These are phyloP conservation scores for Penicillium macrosclerotiorum DNA, from an alignment of 495 filamentous ascomycete species.

Conservation along the genomic window DNA sequence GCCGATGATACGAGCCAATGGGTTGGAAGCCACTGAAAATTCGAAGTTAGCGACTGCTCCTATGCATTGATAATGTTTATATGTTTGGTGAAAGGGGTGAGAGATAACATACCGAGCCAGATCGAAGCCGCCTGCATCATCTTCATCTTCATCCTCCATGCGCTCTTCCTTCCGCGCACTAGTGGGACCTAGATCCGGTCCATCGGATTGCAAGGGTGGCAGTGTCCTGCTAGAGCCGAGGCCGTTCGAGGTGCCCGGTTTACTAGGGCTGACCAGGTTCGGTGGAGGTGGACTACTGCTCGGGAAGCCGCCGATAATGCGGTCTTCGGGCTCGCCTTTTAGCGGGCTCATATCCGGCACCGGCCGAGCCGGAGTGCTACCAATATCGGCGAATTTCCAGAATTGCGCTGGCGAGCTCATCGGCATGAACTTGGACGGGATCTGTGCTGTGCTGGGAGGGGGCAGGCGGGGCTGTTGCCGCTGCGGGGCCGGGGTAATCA, in stretches of 20 bases:
- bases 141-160: slow-evolving; percentile 46
- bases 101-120: slow-evolving; percentile 58
- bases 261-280: slow-evolving; percentile 47
- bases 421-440: slow-evolving; percentile 92
- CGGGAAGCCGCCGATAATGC: slow-evolving; percentile 51
- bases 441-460: slow-evolving; percentile 82
- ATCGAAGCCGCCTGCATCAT: slow-evolving; percentile 62
- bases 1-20: slow-evolving; percentile 65
- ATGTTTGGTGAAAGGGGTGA: not conserved
- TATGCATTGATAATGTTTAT: slow-evolving; percentile 8
- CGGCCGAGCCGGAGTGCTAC: slow-evolving; percentile 73
- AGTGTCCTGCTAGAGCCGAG: slow-evolving; percentile 34
- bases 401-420: slow-evolving; percentile 96
- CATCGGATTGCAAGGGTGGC: slow-evolving; percentile 34
- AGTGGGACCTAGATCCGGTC: slow-evolving; percentile 12
- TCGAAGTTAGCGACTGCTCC: slow-evolving; percentile 25
- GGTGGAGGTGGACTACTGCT: slow-evolving; percentile 65
- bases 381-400: slow-evolving; percentile 76
- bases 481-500: slow-evolving; percentile 84
- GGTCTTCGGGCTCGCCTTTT: slow-evolving; percentile 48
- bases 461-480: slow-evolving; percentile 80
- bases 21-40: slow-evolving; percentile 63
- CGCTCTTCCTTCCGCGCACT: slow-evolving; percentile 16
- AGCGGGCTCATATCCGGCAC: slow-evolving; percentile 59
- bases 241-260: slow-evolving; percentile 40